These are phyloP conservation scores for Gossypium arboreum DNA, from an alignment of 345 rosid genomes.

Conservation along the genomic window DNA sequence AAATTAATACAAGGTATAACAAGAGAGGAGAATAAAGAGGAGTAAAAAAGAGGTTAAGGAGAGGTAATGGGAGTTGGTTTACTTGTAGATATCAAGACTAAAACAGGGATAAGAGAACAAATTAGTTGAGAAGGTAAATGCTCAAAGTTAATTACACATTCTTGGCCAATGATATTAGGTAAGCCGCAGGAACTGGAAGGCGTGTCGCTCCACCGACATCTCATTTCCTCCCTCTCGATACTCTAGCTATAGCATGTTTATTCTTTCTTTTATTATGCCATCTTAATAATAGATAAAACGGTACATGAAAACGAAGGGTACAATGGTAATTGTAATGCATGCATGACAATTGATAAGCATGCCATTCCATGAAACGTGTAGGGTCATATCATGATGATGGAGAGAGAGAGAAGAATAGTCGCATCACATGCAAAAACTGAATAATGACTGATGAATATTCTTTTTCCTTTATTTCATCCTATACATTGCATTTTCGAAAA, in stretches of 20 bases:
- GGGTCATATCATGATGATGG: slow-evolving; percentile 11
- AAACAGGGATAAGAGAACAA: too few relatives aligned
- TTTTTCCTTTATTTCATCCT: background rate
- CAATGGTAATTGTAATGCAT: slow-evolving; percentile 13
- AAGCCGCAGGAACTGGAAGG: background rate
- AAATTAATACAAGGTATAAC: background rate
- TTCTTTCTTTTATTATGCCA: background rate
- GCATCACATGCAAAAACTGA: slow-evolving; percentile 4
- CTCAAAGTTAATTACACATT: too few relatives aligned
- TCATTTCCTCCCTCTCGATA: background rate
- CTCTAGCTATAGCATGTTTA: background rate
- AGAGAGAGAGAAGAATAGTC: background rate
- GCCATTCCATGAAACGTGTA: slow-evolving; percentile 11
- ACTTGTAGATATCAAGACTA: too few relatives aligned
- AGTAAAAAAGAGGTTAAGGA: too few relatives aligned
- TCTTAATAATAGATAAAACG: too few relatives aligned
- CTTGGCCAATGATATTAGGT: background rate
- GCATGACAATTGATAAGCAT: background rate
- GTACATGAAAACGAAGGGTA: slow-evolving; percentile 2
- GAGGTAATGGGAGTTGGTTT: too few relatives aligned
- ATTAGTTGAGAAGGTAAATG: too few relatives aligned
- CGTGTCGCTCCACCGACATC: slow-evolving; percentile 4
- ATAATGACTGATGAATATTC: background rate
- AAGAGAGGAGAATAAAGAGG: too few relatives aligned
- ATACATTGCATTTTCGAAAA: background rate